A percentile compares a stretch with the other conserved stretches of the same genome.
phyloP scores from a whole-genome alignment of 2,329 filamentous ascomycete genomes.

The Mycosphaerella sp. region DNA sequence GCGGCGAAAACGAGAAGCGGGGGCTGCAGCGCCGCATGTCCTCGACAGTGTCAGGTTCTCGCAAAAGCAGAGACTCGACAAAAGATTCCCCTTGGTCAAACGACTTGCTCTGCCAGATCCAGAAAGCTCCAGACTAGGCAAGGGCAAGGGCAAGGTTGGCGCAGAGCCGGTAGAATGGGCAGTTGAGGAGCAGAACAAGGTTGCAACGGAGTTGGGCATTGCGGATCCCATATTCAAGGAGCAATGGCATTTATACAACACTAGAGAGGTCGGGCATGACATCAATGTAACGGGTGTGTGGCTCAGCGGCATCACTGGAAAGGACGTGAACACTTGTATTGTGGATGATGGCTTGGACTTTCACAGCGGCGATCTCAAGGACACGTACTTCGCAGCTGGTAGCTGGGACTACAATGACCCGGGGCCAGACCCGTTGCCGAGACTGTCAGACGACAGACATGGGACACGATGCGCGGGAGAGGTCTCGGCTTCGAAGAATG shows the following conservation, averaged over 20 bases:
- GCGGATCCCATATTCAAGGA: constrained; percentile 83
- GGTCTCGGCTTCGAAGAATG: constrained; percentile 82
- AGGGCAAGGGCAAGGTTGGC: constrained; percentile 7
- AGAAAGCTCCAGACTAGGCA: neutral
- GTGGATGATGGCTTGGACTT: constrained; percentile 96
- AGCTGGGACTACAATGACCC: constrained; percentile 97
- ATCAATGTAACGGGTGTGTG: constrained; percentile 95
- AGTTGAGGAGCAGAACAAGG: constrained; percentile 52
- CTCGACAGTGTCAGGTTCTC: constrained; percentile 71
- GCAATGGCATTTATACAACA: constrained; percentile 94
- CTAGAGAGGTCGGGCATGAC: constrained; percentile 74
- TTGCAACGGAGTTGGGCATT: constrained; percentile 66
- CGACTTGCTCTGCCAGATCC: constrained; percentile 36
- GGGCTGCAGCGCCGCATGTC: constrained; percentile 45
- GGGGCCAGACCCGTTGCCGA: constrained; percentile 68
- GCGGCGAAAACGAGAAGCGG: constrained; percentile 56
- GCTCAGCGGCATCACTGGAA: constrained; percentile 82
- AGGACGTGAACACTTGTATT: constrained; percentile 83
- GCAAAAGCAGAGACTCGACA: constrained; percentile 66
- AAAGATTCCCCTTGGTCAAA: constrained; percentile 53
- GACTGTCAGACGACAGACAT: constrained; percentile 78
- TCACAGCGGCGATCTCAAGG: constrained; percentile 85
- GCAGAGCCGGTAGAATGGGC: constrained; percentile 33
- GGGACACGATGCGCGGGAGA: constrained; percentile 94
- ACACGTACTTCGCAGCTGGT: constrained; percentile 87